Evolutionary conservation across 352 stramenopile species (phyloP), one percentile per base, ranked within the genome.

Genomic region (Ophiocytium majus): DNA sequence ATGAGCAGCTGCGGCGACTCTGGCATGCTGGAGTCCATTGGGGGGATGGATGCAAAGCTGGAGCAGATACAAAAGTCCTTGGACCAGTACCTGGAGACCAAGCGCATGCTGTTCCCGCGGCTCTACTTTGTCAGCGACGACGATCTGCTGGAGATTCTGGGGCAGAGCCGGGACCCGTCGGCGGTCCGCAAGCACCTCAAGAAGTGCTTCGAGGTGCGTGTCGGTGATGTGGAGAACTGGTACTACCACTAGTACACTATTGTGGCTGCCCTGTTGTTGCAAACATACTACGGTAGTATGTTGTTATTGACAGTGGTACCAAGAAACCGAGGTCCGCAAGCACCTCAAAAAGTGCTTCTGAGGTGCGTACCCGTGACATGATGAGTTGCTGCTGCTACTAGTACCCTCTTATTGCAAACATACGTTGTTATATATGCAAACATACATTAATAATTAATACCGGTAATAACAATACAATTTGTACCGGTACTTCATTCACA

Each of bases 71-170:
- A 94, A 85, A 93, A 92, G 85, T 91, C 82, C 31, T 84, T 94
- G 9, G 89, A 94, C 37, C 83, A 92, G 82, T 94, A 94, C 86
- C 71, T 94, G 0, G 92, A 94, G 76, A 92, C 87, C 5, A 94
- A 94, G 84, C 87, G 85, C 49, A 84, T 90, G 64, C 76, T 90
- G 50, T 94, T 94, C 79, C 92, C 92, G 1, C 80, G 92, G 9
- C 98, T 98, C 87, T 98, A 98, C 90, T 98, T 98, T 81, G 85
- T 98, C 0, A 97, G 94, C 0, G 97, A 98, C 79, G 95, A 98
- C 74, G 95, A 98, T 36, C 89, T 98, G n/a, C 91, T 98, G 0
- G 95, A 98, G 79, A 98, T 98, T 34, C 86, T 98, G 0, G 94
- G 94, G 0, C 95, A 98, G 76, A 95, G 93, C 0, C 97, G 96